Evolutionary conservation across 2,329 filamentous ascomycete genomes (phyloP).

Genomic region (Endothia cerciana): DNA sequence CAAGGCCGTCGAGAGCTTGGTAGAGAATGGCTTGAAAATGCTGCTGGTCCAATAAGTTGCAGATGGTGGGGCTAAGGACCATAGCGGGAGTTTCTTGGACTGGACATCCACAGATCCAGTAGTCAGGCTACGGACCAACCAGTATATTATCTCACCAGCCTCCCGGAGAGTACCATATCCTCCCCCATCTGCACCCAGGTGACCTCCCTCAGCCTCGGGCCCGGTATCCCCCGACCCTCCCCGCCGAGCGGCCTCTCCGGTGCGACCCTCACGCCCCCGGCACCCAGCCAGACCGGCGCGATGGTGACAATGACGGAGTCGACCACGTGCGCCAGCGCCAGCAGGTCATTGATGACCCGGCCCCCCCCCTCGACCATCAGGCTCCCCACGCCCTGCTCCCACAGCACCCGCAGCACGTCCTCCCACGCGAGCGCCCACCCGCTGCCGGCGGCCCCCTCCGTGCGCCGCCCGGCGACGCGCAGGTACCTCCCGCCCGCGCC

Average conservation of each 20-base stretch:
- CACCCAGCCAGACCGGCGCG: conserved; percentile 87
- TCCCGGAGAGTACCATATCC: conserved; percentile 82
- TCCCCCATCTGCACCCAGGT: conserved; percentile 79
- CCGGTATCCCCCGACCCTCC: conserved; percentile 37
- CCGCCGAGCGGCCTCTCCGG: conserved; percentile 62
- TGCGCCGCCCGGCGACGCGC: conserved; percentile 43
- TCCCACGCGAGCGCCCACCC: conserved; percentile 63
- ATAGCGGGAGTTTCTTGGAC: too few species aligned
- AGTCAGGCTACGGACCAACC: background rate
- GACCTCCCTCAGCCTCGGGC: conserved; percentile 67
- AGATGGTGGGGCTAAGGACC: too few species aligned
- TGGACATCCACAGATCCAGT: background rate
- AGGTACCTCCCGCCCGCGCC: conserved; percentile 59
- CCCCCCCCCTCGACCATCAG: conserved; percentile 94
- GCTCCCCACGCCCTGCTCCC: conserved; percentile 66
- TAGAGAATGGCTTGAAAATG: too few species aligned
- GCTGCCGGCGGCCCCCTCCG: conserved; percentile 35
- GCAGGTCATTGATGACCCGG: conserved; percentile 77
- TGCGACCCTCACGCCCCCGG: conserved; percentile 77
- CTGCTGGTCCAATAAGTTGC: too few species aligned
- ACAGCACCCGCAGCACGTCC: conserved; percentile 63
- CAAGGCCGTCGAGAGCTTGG: too few species aligned
- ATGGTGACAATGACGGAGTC: conserved; percentile 85
- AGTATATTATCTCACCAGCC: conserved; percentile 30
- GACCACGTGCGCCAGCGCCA: conserved; percentile 62